These are phyloP conservation scores for Phytophthora colocasiae DNA, from an alignment of 352 stramenopile genomes.

Conservation along the genomic window DNA sequence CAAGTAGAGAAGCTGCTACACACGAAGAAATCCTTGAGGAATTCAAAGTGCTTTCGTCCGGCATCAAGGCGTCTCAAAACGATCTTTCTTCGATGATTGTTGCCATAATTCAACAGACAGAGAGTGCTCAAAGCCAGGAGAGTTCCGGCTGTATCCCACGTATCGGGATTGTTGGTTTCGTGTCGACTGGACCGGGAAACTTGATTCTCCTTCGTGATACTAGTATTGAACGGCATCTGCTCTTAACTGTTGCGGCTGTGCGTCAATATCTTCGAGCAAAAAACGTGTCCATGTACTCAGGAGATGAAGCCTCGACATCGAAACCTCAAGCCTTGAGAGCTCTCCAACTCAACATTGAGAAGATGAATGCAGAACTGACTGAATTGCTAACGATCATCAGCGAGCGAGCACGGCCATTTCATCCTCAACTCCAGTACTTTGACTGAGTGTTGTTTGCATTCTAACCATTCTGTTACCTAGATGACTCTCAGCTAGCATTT, in stretches of 20 bases:
- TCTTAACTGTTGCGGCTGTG: constrained; percentile 19
- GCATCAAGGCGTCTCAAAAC: constrained; percentile 28
- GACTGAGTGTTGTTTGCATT: neutral
- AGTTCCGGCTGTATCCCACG: constrained; percentile 11
- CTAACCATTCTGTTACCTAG: neutral
- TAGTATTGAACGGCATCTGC: constrained; percentile 28
- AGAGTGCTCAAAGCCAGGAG: constrained; percentile 3
- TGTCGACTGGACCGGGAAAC: constrained; percentile 23
- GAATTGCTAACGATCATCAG: constrained; percentile 18
- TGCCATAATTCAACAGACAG: constrained; percentile 27
- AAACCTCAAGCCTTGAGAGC: constrained; percentile 13
- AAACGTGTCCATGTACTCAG: neutral
- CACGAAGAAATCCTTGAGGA: constrained; percentile 12
- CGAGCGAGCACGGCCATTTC: neutral
- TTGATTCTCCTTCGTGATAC: constrained; percentile 28
- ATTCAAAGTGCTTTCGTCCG: constrained; percentile 8
- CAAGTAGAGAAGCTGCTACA: neutral
- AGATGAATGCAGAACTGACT: constrained; percentile 31
- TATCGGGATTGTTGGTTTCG: constrained; percentile 25
- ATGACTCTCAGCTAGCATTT: constrained; percentile 7
- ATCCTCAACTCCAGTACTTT: constrained; percentile 2
- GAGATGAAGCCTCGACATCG: neutral
- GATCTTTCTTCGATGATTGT: constrained; percentile 34
- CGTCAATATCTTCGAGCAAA: constrained; percentile 27
- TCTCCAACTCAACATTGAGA: constrained; percentile 27